Percentiles rank a stretch among this genome's conserved stretches.
Conservation (phyloP, 805 yeast species). For the Starmerella bombicola region DNA sequence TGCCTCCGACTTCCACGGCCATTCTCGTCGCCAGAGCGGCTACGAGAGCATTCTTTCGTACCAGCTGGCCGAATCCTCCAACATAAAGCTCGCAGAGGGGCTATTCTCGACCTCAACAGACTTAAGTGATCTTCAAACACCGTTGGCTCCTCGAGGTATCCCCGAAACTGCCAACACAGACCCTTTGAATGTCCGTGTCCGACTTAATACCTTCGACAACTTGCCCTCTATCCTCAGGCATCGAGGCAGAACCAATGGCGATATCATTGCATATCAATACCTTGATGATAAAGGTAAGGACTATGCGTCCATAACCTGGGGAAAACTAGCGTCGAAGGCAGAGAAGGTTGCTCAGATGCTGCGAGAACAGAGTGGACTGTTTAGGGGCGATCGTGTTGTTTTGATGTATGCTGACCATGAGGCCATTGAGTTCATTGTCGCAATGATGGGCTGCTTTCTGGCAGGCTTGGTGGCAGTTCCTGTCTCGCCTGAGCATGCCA, state of each 20-base stretch:
- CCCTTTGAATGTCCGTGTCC: conserved; percentile 28
- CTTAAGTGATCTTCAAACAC: conserved; percentile 18
- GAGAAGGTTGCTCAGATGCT: conserved; percentile 82
- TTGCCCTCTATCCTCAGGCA: conserved; percentile 61
- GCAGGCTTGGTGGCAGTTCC: conserved; percentile 96
- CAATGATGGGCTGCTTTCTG: conserved; percentile 79
- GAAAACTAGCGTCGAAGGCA: conserved; percentile 65
- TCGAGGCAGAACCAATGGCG: conserved; percentile 52
- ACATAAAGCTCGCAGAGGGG: background rate
- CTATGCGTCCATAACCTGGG: conserved; percentile 69
- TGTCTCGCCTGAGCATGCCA: conserved; percentile 46
- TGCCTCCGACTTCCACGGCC: conserved; percentile 10
- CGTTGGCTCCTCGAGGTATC: conserved; percentile 24
- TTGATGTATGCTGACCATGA: conserved; percentile 75
- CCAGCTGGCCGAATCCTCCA: conserved; percentile 13
- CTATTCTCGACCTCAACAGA: conserved; percentile 2
- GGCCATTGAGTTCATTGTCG: conserved; percentile 71
- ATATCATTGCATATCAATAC: conserved; percentile 58
- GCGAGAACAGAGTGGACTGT: conserved; percentile 55
- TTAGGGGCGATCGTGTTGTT: conserved; percentile 72
- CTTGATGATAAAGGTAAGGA: conserved; percentile 78
- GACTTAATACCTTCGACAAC: conserved; percentile 38
- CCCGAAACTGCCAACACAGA: conserved; percentile 28
- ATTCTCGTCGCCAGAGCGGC: conserved; percentile 19
- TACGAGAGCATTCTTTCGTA: conserved; percentile 17